phyloP scores from a whole-genome alignment of 352 stramenopile genomes.

The Stramenopiles sp. region DNA sequence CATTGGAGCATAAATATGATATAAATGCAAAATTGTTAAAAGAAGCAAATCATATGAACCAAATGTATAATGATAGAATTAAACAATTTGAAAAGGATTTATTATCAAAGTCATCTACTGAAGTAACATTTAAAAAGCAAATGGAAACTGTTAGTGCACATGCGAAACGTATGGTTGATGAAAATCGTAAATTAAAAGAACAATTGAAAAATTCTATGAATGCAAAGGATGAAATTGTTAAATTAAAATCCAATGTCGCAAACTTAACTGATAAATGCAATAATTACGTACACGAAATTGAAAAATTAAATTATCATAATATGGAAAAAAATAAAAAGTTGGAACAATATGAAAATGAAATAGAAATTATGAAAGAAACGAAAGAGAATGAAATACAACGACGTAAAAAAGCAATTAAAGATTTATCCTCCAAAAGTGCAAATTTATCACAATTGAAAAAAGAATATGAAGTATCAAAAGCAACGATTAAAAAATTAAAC shows the following conservation, averaged over 20 bases:
- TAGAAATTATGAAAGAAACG: not conserved
- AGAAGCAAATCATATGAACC: not conserved
- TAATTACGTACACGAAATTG: not conserved
- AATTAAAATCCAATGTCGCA: not conserved
- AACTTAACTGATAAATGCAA: not conserved
- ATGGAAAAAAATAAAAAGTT: not conserved
- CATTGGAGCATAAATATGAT: not conserved
- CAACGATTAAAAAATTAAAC: not conserved
- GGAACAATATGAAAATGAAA: not conserved
- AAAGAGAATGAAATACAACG: not conserved
- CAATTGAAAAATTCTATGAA: not conserved
- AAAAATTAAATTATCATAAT: not conserved
- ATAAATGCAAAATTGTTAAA: not conserved
- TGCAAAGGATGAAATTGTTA: not conserved
- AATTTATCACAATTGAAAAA: not conserved
- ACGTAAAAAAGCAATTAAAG: not conserved
- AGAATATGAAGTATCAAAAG: not conserved
- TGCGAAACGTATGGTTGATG: slow-evolving; percentile 7
- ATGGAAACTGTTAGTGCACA: slow-evolving; percentile 8
- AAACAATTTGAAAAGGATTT: not conserved
- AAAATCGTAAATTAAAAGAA: slow-evolving; percentile 7
- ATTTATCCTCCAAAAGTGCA: not conserved
- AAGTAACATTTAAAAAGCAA: slow-evolving; percentile 1
- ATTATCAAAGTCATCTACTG: not conserved
- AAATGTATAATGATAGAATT: not conserved